These are phyloP conservation scores for Quillaja saponaria DNA, from an alignment of 306 rosid genomes.

Conservation along the genomic window DNA sequence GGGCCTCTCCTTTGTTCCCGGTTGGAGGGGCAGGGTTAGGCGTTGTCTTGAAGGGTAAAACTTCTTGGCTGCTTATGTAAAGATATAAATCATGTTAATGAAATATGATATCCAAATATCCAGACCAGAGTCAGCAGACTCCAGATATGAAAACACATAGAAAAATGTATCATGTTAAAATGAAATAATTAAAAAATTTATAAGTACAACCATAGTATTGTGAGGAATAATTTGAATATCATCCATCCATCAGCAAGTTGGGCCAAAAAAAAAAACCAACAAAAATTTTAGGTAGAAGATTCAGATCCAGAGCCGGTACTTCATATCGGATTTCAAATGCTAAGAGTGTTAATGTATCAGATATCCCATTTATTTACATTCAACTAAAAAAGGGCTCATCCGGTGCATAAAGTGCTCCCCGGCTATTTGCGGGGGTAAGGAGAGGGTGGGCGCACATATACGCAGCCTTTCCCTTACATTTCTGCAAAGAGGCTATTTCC, in stretches of 20 bases:
- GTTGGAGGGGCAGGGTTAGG: slow-evolving; percentile 75
- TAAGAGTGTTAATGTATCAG: no score
- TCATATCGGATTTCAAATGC: no score
- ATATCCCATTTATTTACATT: no score
- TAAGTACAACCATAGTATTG: neutral
- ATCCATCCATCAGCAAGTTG: neutral
- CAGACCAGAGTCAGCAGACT: no score
- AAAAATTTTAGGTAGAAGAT: no score
- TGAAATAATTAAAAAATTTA: slow-evolving; percentile 16
- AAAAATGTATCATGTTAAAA: slow-evolving; percentile 7
- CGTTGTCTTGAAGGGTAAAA: slow-evolving; percentile 83
- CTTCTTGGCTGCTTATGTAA: slow-evolving; percentile 72
- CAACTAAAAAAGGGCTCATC: no score
- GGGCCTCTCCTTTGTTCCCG: slow-evolving; percentile 82
- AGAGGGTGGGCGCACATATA: no score
- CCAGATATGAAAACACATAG: slow-evolving; percentile 1
- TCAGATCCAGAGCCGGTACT: no score
- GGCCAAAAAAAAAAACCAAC: neutral
- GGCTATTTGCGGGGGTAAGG: no score
- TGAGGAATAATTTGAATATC: slow-evolving; percentile 22
- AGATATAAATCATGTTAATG: slow-evolving; percentile 34
- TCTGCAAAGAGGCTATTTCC: no score
- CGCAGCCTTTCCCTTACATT: no score
- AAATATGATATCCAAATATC: slow-evolving; percentile 24
- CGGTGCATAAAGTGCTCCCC: no score